Conservation (phyloP, 2,329 filamentous ascomycete species). For the Fusarium euwallaceae region DNA sequence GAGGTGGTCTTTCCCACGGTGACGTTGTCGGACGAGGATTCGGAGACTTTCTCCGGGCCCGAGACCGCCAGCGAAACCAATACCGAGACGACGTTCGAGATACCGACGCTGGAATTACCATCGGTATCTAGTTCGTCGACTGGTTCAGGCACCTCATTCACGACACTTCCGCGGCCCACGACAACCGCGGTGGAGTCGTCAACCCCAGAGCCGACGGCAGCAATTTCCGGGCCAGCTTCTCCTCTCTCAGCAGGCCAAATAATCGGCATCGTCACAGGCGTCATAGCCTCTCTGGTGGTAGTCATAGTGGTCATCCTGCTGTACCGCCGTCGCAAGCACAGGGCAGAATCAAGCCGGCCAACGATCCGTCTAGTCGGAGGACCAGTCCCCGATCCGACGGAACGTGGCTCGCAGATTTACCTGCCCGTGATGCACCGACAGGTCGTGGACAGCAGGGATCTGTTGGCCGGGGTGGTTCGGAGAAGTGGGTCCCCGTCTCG, state of each 20-base stretch:
- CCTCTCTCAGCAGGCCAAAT: background rate
- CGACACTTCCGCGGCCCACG: background rate
- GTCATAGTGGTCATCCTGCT: background rate
- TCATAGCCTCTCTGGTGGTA: background rate
- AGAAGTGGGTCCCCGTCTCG: conserved; percentile 3
- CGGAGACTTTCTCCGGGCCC: background rate
- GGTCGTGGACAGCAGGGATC: background rate
- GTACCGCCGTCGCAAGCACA: background rate
- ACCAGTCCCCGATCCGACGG: conserved; percentile 4
- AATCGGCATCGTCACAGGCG: conserved; percentile 8
- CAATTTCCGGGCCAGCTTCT: background rate
- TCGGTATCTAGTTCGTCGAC: background rate
- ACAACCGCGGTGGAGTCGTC: background rate
- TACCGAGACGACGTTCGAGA: background rate
- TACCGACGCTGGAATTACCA: background rate
- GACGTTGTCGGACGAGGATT: background rate
- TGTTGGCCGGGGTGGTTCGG: background rate
- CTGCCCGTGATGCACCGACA: background rate
- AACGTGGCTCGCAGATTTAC: background rate
- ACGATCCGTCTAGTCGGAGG: background rate
- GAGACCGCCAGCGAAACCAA: background rate
- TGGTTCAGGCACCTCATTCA: background rate
- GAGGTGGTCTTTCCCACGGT: background rate
- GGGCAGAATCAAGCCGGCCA: background rate
- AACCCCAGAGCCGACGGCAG: background rate